Percentiles rank a stretch among this genome's conserved stretches.
phyloP scores from a whole-genome alignment of 371 early-diverging fungal species.

The Mucor velutinosus region DNA sequence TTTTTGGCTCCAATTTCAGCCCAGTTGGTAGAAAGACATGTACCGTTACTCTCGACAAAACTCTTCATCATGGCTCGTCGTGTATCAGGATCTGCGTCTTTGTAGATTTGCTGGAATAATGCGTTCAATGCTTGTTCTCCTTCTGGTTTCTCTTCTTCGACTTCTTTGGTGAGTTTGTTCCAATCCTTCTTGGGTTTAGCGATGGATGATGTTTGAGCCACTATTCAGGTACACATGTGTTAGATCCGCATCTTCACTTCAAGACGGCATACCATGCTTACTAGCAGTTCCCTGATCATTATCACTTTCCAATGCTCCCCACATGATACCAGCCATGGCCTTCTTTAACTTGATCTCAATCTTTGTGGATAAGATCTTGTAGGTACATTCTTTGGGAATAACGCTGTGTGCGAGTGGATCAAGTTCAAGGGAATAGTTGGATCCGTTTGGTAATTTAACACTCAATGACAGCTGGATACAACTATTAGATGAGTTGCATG shows the following conservation, averaged over 20 bases:
- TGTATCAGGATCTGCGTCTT: slow-evolving; percentile 90
- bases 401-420: slow-evolving; percentile 83
- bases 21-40: slow-evolving; percentile 97
- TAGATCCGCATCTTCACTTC: background rate
- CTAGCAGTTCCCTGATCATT: slow-evolving; percentile 41
- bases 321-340: slow-evolving; percentile 66
- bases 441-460: slow-evolving; percentile 76
- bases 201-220: slow-evolving; percentile 29
- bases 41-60: slow-evolving; percentile 95
- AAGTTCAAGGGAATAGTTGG: slow-evolving; percentile 79
- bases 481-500: background rate
- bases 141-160: slow-evolving; percentile 79
- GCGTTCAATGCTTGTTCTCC: slow-evolving; percentile 88
- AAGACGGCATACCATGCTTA: slow-evolving; percentile 20
- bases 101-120: slow-evolving; percentile 91
- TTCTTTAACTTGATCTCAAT: slow-evolving; percentile 93
- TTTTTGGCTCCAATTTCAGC: slow-evolving; percentile 81
- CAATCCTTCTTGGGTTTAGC: slow-evolving; percentile 72
- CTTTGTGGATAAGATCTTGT: slow-evolving; percentile 84
- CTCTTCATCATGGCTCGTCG: slow-evolving; percentile 98
- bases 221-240: slow-evolving; percentile 1
- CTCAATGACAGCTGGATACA: slow-evolving; percentile 65
- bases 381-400: slow-evolving; percentile 69
- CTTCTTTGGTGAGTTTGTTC: slow-evolving; percentile 72
- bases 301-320: slow-evolving; percentile 82